These are phyloP conservation scores for Austroboletus festivus DNA, from an alignment of 768 basidiomycete genomes.

Conservation along the genomic window DNA sequence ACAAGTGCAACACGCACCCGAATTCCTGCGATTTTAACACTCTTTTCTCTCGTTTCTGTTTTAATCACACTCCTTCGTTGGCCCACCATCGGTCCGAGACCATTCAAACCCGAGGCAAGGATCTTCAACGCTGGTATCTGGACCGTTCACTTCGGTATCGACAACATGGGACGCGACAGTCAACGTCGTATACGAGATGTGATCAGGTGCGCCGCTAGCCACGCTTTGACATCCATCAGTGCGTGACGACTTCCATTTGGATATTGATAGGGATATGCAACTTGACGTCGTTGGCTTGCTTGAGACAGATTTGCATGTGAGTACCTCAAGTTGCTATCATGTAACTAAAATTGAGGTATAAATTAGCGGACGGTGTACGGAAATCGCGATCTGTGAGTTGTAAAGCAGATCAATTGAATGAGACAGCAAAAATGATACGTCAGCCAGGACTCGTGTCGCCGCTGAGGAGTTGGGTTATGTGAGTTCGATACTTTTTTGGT, in stretches of 20 bases:
- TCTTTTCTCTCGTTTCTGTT: constrained; percentile 47
- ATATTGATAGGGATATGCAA: constrained; percentile 61
- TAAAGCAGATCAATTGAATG: not conserved
- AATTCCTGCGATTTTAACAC: constrained; percentile 34
- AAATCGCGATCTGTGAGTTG: constrained; percentile 73
- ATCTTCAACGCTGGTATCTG: constrained; percentile 84
- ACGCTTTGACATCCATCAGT: not conserved
- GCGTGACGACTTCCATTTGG: not conserved
- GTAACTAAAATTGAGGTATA: not conserved
- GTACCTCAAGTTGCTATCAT: constrained; percentile 22
- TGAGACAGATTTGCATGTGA: constrained; percentile 82
- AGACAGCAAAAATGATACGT: constrained; percentile 3
- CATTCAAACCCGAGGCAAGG: constrained; percentile 61
- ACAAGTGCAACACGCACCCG: constrained; percentile 25
- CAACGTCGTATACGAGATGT: constrained; percentile 32
- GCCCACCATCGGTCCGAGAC: constrained; percentile 47
- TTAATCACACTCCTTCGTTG: constrained; percentile 52
- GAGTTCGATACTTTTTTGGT: constrained; percentile 26
- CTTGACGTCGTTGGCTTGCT: constrained; percentile 82
- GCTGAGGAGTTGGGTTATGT: constrained; percentile 82
- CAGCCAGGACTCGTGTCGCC: constrained; percentile 64
- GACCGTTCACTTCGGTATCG: constrained; percentile 87
- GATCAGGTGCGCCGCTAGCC: constrained; percentile 57
- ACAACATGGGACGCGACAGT: constrained; percentile 34
- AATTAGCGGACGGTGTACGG: constrained; percentile 70